phyloP scores from a whole-genome alignment of 352 stramenopile genomes.

The Globisporangium rhizosaccharum region DNA sequence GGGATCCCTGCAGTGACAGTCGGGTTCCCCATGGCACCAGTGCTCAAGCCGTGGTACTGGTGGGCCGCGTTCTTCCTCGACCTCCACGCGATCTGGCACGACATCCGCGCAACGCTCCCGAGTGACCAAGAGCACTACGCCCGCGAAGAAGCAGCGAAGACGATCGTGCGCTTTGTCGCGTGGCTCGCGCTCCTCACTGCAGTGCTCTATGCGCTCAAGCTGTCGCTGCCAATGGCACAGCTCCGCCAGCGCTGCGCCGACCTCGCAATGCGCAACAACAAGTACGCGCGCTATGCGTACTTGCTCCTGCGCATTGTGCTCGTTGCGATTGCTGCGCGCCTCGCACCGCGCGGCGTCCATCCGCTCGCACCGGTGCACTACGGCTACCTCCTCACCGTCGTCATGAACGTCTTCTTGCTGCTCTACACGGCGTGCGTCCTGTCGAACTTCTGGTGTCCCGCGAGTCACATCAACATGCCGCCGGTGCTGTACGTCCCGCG shows the following conservation, averaged over 20 bases:
- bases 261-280: constrained; percentile 47
- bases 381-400: constrained; percentile 65
- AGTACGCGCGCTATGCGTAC: constrained; percentile 39
- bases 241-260: constrained; percentile 61
- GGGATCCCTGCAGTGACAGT: constrained; percentile 75
- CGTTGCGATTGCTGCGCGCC: constrained; percentile 46
- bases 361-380: constrained; percentile 68
- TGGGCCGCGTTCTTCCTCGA: constrained; percentile 81
- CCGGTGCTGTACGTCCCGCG: constrained; percentile 60
- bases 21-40: constrained; percentile 81
- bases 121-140: constrained; percentile 63
- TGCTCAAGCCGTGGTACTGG: constrained; percentile 88
- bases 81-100: constrained; percentile 78
- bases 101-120: constrained; percentile 73
- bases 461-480: constrained; percentile 50
- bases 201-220: constrained; percentile 54
- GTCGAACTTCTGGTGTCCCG: constrained; percentile 74
- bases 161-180: constrained; percentile 46
- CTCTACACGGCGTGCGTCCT: constrained; percentile 71
- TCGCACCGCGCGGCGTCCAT: constrained; percentile 59
- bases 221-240: constrained; percentile 50
- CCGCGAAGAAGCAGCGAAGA: constrained; percentile 63
- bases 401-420: constrained; percentile 78
- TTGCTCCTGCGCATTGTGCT: constrained; percentile 52
- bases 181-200: constrained; percentile 55